A percentile compares a stretch with the other conserved stretches of the same genome.
Evolutionary conservation across 2,329 filamentous ascomycete genomes (phyloP).

Genomic region (Fusarium verticillioides): DNA sequence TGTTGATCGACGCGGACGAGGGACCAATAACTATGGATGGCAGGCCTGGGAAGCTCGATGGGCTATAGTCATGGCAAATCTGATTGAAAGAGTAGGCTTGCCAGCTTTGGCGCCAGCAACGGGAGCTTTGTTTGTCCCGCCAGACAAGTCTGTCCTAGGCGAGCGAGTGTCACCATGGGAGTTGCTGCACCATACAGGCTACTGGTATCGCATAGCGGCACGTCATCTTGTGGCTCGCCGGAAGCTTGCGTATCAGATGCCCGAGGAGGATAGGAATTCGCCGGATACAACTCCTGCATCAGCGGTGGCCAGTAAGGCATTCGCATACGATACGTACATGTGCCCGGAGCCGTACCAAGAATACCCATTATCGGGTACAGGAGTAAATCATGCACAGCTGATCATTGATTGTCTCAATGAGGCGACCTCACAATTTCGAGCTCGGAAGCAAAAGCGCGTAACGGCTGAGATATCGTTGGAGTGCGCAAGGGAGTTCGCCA

Average conservation of each 20-base stretch:
- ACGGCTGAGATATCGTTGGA: conserved; percentile 68
- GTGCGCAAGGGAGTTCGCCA: conserved; percentile 65
- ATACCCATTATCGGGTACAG: conserved; percentile 61
- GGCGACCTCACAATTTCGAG: conserved; percentile 65
- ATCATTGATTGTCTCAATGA: conserved; percentile 64
- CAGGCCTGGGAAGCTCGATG: conserved; percentile 89
- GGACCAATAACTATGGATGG: conserved; percentile 91
- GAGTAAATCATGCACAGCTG: conserved; percentile 65
- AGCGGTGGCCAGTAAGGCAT: conserved; percentile 60
- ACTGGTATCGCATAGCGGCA: conserved; percentile 72
- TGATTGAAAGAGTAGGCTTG: conserved; percentile 66
- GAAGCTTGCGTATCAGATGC: conserved; percentile 64
- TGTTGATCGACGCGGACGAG: conserved; percentile 84
- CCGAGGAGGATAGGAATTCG: conserved; percentile 66
- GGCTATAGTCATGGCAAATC: conserved; percentile 70
- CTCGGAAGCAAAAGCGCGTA: conserved; percentile 63
- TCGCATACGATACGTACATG: conserved; percentile 73
- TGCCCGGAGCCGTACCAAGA: conserved; percentile 72
- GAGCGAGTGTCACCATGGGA: conserved; percentile 73
- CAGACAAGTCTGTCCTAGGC: conserved; percentile 68
- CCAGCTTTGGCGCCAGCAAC: conserved; percentile 60
- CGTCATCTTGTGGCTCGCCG: conserved; percentile 66
- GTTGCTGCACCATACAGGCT: conserved; percentile 72
- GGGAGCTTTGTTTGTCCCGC: conserved; percentile 60
- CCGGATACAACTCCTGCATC: conserved; percentile 61